Evolutionary conservation across 2,329 filamentous ascomycete genomes (phyloP).

Genomic region (Botrytis byssoidea): DNA sequence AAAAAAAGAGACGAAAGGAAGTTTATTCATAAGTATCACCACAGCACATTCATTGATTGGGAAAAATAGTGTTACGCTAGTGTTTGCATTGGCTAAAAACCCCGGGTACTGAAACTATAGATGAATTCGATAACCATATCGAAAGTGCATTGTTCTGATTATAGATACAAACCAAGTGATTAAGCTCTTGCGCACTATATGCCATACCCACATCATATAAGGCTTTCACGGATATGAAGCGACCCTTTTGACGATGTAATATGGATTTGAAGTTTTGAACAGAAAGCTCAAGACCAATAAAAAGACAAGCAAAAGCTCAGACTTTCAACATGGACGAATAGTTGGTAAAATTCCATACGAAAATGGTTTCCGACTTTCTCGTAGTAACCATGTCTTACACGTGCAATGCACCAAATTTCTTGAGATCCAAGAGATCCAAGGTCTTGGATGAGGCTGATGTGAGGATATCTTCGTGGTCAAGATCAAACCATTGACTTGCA

Average conservation of each 20-base stretch:
- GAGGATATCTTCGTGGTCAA: neutral
- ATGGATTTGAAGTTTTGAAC: neutral
- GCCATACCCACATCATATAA: neutral
- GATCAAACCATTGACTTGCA: neutral
- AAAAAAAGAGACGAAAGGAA: neutral
- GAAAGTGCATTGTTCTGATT: neutral
- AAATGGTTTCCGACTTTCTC: neutral
- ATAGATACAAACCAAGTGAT: neutral
- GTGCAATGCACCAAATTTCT: neutral
- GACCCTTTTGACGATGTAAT: neutral
- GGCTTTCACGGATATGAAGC: neutral
- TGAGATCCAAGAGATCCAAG: neutral
- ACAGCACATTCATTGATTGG: neutral
- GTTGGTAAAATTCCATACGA: neutral
- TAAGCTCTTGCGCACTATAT: neutral
- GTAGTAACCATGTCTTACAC: neutral
- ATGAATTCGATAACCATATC: neutral
- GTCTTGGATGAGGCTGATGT: neutral
- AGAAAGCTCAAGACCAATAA: neutral
- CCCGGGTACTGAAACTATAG: neutral
- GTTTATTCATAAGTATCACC: neutral
- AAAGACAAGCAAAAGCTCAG: neutral
- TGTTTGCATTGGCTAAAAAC: neutral
- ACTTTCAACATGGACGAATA: neutral
- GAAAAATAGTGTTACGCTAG: neutral